Evolutionary conservation across 1,284 basidiomycete species (phyloP), one percentile per base, ranked within the genome.

Genomic region (Microbotryum violaceum): DNA sequence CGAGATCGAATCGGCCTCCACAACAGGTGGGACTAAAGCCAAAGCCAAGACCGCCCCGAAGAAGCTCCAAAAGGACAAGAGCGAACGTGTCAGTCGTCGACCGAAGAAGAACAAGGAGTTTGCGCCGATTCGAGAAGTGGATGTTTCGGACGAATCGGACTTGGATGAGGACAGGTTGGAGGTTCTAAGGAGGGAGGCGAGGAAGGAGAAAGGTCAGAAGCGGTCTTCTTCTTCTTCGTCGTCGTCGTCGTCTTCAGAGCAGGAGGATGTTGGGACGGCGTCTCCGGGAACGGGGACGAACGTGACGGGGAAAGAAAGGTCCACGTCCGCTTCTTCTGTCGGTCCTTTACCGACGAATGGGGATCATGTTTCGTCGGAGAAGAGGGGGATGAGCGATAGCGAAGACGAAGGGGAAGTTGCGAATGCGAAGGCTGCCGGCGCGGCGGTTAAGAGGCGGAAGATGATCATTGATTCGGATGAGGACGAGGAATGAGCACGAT

Each of bases 381-480:
- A 33, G n/a, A 47, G 4, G n/a, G 37, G 6, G n/a, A 42, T 2
- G 3, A 49, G 14, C 4, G 33, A n/a, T 10, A 49, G 14, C 4
- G 33, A n/a, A 6, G 54, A 49, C 10, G 57, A 52, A 1, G 60
- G 56, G 1, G 59, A 51, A 8, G 60, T 56, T 8, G 60, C 56
- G n/a, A 27, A 44, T 2, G 62, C 47, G 5, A 53, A 21, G 4
- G 37, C n/a, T 1, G 48, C 44, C 3, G 46, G 46, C 2, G 51
- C 58, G 31, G 62, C 63, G 46, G 60, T 56, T 29, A 68, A 65
- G 57, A 65, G 65, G 58, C 54, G 64, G 46, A 49, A 66, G 33
- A 55, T 68, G 1, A 42, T 70, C 3, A 20, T 61, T 9, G 68
- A 70, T 20, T 68, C 66, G 20, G 68, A 70, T 49, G 63, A 65